Evolutionary conservation across 306 rosid genomes (phyloP).

Genomic region (Gleditsia sinensis): DNA sequence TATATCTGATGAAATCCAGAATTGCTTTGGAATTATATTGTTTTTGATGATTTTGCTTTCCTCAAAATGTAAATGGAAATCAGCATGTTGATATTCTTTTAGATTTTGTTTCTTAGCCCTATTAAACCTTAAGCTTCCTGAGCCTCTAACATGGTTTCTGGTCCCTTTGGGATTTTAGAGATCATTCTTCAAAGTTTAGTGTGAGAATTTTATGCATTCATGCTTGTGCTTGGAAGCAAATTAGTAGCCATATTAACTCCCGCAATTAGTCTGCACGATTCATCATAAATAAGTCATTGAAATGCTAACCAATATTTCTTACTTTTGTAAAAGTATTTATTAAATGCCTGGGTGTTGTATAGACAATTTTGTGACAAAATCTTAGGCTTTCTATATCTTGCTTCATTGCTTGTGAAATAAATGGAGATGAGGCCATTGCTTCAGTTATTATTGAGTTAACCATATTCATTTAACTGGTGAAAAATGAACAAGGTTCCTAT

Average conservation of each 20-base stretch:
- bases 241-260: too few relatives aligned
- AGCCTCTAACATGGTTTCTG: not conserved
- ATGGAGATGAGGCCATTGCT: not conserved
- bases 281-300: too few relatives aligned
- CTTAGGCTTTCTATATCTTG: not conserved
- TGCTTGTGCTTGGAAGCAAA: too few relatives aligned
- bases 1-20: too few relatives aligned
- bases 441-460: not conserved
- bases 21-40: too few relatives aligned
- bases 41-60: not conserved
- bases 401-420: not conserved
- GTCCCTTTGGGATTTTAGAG: not conserved
- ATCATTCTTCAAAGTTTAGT: not conserved
- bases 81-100: not conserved
- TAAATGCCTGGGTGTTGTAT: not conserved
- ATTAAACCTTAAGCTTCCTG: not conserved
- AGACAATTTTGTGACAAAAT: not conserved
- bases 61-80: not conserved
- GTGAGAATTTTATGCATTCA: not conserved
- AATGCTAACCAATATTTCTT: too few relatives aligned
- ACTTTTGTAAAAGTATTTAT: not conserved
- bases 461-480: not conserved
- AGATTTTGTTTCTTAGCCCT: not conserved
- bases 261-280: too few relatives aligned
- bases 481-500: not conserved